Evolutionary conservation across 2,329 filamentous ascomycete species (phyloP).

Genomic region (Aspergillus sp.): DNA sequence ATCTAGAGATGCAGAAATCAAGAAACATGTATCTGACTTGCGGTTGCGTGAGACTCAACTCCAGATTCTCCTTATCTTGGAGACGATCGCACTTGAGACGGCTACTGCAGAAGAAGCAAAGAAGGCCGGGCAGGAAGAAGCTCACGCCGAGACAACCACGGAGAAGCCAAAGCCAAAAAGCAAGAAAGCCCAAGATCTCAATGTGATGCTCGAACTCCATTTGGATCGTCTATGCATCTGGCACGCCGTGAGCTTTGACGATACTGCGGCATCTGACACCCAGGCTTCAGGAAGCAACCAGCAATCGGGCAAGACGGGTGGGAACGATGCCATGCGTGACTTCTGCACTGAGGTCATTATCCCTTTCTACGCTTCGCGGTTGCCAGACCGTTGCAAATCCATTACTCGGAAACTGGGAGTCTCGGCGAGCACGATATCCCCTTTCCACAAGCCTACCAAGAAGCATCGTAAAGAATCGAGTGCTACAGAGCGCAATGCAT

Average conservation of each 20-base stretch:
- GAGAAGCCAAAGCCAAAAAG: constrained; percentile 25
- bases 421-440: constrained; percentile 36
- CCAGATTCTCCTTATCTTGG: constrained; percentile 51
- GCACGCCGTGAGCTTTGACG: constrained; percentile 48
- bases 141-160: constrained; percentile 8
- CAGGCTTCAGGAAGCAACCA: constrained; percentile 29
- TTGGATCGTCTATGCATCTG: constrained; percentile 52
- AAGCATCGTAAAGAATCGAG: constrained; percentile 33
- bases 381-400: constrained; percentile 48
- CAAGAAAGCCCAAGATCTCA: constrained; percentile 45
- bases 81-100: constrained; percentile 46
- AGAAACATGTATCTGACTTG: constrained; percentile 43
- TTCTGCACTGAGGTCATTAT: constrained; percentile 53
- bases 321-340: constrained; percentile 47
- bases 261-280: constrained; percentile 28
- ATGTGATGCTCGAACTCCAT: constrained; percentile 46
- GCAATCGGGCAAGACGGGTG: constrained; percentile 34
- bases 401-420: constrained; percentile 51
- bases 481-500: constrained; percentile 30
- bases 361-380: constrained; percentile 49
- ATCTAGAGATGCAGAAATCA: constrained; percentile 38
- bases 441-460: constrained; percentile 33
- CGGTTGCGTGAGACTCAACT: constrained; percentile 50
- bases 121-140: constrained; percentile 17
- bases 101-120: constrained; percentile 19